Evolutionary conservation across 345 rosid species (phyloP).

Genomic region (Ceriops decandra): DNA sequence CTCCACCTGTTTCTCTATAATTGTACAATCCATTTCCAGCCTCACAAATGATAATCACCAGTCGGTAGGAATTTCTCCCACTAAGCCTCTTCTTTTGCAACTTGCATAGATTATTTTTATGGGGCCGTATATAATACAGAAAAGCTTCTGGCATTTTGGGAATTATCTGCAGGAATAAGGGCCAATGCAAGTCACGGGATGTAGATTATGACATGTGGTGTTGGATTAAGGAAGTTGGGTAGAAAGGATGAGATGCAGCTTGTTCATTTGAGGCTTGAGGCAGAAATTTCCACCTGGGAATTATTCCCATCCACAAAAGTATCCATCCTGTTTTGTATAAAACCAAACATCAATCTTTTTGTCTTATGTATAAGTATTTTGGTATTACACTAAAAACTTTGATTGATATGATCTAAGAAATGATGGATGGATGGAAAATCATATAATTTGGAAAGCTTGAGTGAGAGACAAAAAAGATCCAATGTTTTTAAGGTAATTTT

Average conservation of each 20-base stretch:
- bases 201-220: slow-evolving; percentile 34
- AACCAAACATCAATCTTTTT: not conserved
- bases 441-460: no score
- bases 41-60: slow-evolving; percentile 11
- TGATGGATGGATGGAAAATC: not conserved
- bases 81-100: slow-evolving; percentile 3
- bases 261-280: slow-evolving; percentile 27
- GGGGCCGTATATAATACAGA: not conserved
- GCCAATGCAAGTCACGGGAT: slow-evolving; percentile 5
- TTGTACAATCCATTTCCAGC: slow-evolving; percentile 23
- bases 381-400: not conserved
- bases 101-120: not conserved
- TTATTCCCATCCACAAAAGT: slow-evolving; percentile 38
- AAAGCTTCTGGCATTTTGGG: slow-evolving; percentile 24
- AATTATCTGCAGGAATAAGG: slow-evolving; percentile 7
- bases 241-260: slow-evolving; percentile 29
- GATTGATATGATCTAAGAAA: not conserved
- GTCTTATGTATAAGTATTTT: no score
- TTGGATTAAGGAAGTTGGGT: slow-evolving; percentile 15
- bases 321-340: slow-evolving; percentile 11
- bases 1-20: not conserved
- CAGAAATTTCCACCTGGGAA: slow-evolving; percentile 21
- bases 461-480: no score
- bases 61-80: slow-evolving; percentile 18
- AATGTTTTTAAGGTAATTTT: no score